Percentiles rank a stretch among this genome's conserved stretches.
Evolutionary conservation across 106 monocot genomes (phyloP).

Genomic region (Phalaenopsis aphrodite): DNA sequence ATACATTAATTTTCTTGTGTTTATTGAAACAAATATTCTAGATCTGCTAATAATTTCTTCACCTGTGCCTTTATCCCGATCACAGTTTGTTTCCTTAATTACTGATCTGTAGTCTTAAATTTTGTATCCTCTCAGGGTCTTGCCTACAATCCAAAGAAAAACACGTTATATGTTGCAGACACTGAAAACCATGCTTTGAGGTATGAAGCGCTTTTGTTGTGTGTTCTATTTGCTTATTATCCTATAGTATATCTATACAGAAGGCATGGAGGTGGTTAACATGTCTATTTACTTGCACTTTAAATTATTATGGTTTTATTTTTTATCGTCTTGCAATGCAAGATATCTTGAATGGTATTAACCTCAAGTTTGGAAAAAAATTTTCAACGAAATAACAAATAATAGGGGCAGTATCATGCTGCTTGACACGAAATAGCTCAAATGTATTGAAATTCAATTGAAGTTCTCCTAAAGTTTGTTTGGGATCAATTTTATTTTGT

Average conservation of each 20-base stretch:
- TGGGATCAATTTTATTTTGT: neutral
- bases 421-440: too few species aligned
- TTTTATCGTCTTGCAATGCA: neutral
- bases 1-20: neutral
- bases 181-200: constrained; percentile 99
- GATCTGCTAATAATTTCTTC: neutral
- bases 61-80: neutral
- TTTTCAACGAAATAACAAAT: too few species aligned
- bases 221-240: neutral
- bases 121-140: constrained; percentile 53
- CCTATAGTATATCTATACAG: neutral
- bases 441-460: too few species aligned
- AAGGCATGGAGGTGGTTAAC: neutral
- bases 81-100: neutral
- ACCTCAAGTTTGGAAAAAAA: neutral
- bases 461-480: too few species aligned
- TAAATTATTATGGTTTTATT: neutral
- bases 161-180: constrained; percentile 92
- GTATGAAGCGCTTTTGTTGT: constrained; percentile 23
- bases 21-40: neutral
- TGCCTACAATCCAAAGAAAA: constrained; percentile 89
- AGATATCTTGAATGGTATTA: neutral
- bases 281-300: neutral
- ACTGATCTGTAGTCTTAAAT: neutral
- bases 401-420: too few species aligned